Conservation (phyloP, 495 filamentous ascomycete species). For the Talaromyces trachyspermus region DNA sequence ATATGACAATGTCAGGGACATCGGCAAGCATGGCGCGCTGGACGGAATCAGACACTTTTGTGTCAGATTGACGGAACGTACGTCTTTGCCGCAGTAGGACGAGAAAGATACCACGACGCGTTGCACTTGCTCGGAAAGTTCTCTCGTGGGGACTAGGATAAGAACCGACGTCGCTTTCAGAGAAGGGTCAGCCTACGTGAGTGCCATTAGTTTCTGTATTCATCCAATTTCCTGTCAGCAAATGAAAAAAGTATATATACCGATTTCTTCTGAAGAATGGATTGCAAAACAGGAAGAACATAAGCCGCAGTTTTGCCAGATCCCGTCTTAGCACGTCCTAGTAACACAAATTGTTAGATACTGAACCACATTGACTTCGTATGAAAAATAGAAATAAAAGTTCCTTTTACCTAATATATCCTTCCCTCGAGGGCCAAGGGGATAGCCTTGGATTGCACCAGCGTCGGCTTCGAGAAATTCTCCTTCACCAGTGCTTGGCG, state of each 20-base stretch:
- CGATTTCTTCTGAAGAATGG: slow-evolving; percentile 68
- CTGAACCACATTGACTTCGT: slow-evolving; percentile 2
- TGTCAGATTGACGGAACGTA: slow-evolving; percentile 76
- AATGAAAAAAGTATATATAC: slow-evolving; percentile 33
- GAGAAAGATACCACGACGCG: slow-evolving; percentile 65
- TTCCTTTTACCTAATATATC: slow-evolving; percentile 69
- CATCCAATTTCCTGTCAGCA: slow-evolving; percentile 9
- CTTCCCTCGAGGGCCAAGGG: slow-evolving; percentile 84
- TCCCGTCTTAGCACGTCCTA: slow-evolving; percentile 81
- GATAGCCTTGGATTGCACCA: slow-evolving; percentile 79
- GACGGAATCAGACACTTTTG: slow-evolving; percentile 77
- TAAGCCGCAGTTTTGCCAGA: slow-evolving; percentile 98
- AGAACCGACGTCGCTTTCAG: slow-evolving; percentile 55
- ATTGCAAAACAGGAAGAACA: slow-evolving; percentile 78
- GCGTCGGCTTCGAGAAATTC: slow-evolving; percentile 75
- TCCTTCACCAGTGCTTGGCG: slow-evolving; percentile 80
- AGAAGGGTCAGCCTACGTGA: slow-evolving; percentile 29
- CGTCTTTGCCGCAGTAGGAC: slow-evolving; percentile 73
- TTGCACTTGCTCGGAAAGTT: slow-evolving; percentile 85
- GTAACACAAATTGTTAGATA: slow-evolving; percentile 18
- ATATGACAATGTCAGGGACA: slow-evolving; percentile 78
- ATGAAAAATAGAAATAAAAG: not conserved
- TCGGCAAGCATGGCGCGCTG: slow-evolving; percentile 81
- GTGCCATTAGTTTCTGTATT: too few relatives aligned
- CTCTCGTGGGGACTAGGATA: slow-evolving; percentile 87